Conservation (phyloP, 108 stramenopile species). For the Nitzschia sp. region DNA sequence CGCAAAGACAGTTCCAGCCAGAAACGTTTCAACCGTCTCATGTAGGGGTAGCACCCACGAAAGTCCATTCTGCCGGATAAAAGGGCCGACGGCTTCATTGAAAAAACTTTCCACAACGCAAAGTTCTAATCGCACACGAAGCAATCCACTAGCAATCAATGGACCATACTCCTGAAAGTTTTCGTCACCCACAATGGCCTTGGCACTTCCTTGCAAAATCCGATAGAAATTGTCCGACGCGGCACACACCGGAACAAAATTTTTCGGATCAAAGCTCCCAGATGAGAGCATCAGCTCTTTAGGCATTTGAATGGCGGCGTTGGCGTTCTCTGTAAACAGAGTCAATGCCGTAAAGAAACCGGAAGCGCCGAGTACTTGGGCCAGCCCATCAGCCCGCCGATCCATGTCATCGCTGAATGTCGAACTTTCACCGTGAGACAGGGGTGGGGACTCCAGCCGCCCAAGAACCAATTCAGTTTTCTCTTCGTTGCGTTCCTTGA, state of each 20-base stretch:
- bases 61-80: slow-evolving; percentile 85
- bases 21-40: slow-evolving; percentile 90
- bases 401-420: neutral
- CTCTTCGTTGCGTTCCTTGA: neutral
- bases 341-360: slow-evolving; percentile 3
- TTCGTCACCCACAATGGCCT: slow-evolving; percentile 79
- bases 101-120: slow-evolving; percentile 94
- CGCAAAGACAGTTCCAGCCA: slow-evolving; percentile 92
- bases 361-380: neutral
- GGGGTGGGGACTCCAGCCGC: neutral
- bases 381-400: neutral
- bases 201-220: slow-evolving; percentile 67
- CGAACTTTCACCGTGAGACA: neutral
- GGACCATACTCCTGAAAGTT: slow-evolving; percentile 90
- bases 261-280: slow-evolving; percentile 69
- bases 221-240: slow-evolving; percentile 88
- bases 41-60: slow-evolving; percentile 89
- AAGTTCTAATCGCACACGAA: slow-evolving; percentile 88
- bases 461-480: neutral
- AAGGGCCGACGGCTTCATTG: slow-evolving; percentile 92
- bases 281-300: slow-evolving; percentile 19
- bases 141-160: slow-evolving; percentile 86
- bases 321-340: slow-evolving; percentile 12
- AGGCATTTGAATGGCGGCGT: slow-evolving; percentile 23
- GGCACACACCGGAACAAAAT: slow-evolving; percentile 86